Conservation (phyloP, 805 yeast genomes). For the Wickerhamomyces kurtzmanii region DNA sequence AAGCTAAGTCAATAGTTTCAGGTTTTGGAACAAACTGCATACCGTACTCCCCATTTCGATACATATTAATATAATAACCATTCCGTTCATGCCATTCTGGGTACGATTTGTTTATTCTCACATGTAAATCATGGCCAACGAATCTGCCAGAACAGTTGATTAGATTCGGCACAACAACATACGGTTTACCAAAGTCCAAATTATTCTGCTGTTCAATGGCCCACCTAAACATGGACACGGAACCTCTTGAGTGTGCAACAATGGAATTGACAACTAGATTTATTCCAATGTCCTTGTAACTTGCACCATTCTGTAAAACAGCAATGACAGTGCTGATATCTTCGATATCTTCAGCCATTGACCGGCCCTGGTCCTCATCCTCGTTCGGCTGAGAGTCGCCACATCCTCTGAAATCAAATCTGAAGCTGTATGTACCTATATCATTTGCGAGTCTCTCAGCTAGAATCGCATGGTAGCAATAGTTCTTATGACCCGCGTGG, state of each 20-base stretch:
- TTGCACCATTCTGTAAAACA: conserved; percentile 15
- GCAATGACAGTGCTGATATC: conserved; percentile 47
- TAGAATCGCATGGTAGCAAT: conserved; percentile 57
- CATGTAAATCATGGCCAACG: conserved; percentile 35
- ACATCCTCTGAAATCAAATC: conserved; percentile 82
- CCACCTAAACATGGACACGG: conserved; percentile 68
- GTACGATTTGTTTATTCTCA: conserved; percentile 21
- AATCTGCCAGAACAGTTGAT: conserved; percentile 71
- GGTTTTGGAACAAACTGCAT: conserved; percentile 30
- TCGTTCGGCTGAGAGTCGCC: conserved; percentile 56
- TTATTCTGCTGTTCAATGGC: conserved; percentile 35
- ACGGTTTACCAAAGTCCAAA: conserved; percentile 19
- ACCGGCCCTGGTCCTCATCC: conserved; percentile 35
- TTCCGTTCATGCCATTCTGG: conserved; percentile 30
- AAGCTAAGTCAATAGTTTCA: conserved; percentile 43
- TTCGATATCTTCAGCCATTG: conserved; percentile 51
- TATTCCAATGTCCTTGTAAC: conserved; percentile 20
- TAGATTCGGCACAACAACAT: conserved; percentile 47
- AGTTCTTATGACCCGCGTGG: conserved; percentile 74
- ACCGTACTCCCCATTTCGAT: conserved; percentile 40
- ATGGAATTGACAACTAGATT: conserved; percentile 43
- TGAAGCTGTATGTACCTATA: conserved; percentile 52
- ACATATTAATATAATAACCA: conserved; percentile 29
- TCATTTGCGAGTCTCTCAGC: conserved; percentile 51
- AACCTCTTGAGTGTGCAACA: conserved; percentile 77